Evolutionary conservation across 2,329 filamentous ascomycete genomes (phyloP), one percentile per base, ranked within the genome.

Genomic region (Lecanicillium sp.): DNA sequence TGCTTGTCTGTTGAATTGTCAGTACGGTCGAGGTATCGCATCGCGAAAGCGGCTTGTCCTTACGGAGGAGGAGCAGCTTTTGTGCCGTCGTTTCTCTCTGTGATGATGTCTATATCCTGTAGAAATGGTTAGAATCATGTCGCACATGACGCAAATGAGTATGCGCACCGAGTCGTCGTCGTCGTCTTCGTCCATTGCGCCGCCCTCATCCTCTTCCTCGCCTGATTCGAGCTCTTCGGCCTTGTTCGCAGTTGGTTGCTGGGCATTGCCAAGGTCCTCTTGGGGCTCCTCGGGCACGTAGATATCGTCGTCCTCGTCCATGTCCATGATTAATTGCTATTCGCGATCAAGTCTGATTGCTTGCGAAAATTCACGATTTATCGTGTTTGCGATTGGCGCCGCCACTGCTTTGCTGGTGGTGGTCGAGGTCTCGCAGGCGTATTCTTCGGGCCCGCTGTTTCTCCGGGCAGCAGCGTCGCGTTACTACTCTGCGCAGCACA

Each of bases 81-180:
- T 48, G 75, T 73, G 59, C 78, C 78, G 57, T 84, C 81, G 68
- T 82, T 83, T 50, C 79, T 72, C 60, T 84, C 81, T 17, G 77
- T 84, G 58, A 84, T 81, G 56, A 84, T 84, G 54, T 84, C 81
- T 59, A 84, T 81, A 52, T 84, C 81, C 77, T 83, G 51, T 3
- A 44, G 15, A 40, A 7, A 5, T 3, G 41, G 39, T 55, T 10
- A 38, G 29, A 30, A 19, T 24, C 3, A 5, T 19, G 3, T 19
- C 26, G 4, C 19, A 9, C 15, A 6, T 17, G 17, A 6, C 3
- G 17, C 10, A 20, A 40, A 5, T 15, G 44, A 37, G 14, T 15
- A 9, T 2, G 50, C 63, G 12, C 60, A 76, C 73, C 19, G 74
- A 78, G 53, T 79, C 72, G 29, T 77, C 75, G 26, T 77, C 75